Conservation (phyloP, 2,329 filamentous ascomycete species). For the Teratosphaeria nubilosa region DNA sequence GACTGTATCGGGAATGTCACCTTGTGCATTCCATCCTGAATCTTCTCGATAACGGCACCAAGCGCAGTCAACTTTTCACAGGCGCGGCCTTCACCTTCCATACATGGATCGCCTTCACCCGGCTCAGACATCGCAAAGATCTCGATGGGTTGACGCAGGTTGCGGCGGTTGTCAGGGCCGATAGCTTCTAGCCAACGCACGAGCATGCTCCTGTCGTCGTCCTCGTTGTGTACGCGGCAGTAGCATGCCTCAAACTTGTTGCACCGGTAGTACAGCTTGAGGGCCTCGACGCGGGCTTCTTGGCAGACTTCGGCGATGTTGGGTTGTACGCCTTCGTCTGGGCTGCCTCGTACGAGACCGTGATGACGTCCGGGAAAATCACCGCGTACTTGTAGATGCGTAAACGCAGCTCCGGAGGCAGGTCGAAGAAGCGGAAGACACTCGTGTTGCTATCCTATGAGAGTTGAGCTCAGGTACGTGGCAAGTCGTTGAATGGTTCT, state of each 20-base stretch:
- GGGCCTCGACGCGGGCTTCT: neutral
- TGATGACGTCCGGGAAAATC: slow-evolving; percentile 52
- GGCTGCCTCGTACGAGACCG: slow-evolving; percentile 9
- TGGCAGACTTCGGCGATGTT: neutral
- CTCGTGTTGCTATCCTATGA: neutral
- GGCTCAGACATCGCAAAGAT: neutral
- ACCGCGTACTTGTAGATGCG: slow-evolving; percentile 57
- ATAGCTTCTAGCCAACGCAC: neutral
- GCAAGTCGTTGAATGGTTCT: neutral
- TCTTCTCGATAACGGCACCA: slow-evolving; percentile 62
- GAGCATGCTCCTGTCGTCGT: neutral
- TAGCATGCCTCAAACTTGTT: neutral
- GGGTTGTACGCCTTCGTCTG: neutral
- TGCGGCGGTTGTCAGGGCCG: neutral
- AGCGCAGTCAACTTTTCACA: slow-evolving; percentile 55
- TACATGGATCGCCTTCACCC: neutral
- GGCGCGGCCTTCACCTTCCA: neutral
- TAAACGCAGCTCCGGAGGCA: slow-evolving; percentile 60
- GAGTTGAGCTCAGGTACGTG: neutral
- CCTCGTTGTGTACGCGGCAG: neutral
- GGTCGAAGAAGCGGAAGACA: slow-evolving; percentile 52
- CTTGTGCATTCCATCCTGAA: neutral
- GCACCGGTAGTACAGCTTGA: neutral
- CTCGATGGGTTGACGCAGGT: neutral
- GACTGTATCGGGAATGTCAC: slow-evolving; percentile 47